Conservation (phyloP, 148 eudicot species). For the Amaranthus cruentus region DNA sequence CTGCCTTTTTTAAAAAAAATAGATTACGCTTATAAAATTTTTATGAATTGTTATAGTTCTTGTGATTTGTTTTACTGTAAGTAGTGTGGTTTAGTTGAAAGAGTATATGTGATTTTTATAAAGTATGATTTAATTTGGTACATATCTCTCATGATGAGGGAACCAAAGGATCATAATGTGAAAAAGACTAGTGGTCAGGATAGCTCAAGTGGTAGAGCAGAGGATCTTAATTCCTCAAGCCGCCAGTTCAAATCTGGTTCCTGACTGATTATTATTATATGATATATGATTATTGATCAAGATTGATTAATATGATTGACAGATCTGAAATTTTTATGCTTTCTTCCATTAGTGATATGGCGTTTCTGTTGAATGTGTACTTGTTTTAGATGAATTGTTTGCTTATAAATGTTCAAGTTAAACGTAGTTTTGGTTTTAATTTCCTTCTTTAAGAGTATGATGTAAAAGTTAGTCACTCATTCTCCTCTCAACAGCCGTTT, state of each 20-base stretch:
- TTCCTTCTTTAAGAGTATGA: neutral
- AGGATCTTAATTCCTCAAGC: neutral
- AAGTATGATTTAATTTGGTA: neutral
- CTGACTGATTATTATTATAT: neutral
- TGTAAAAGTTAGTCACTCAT: neutral
- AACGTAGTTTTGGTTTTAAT: neutral
- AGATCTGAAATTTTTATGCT: neutral
- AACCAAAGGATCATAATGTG: neutral
- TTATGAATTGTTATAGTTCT: too few species aligned
- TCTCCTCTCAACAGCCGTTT: neutral
- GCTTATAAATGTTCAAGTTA: neutral
- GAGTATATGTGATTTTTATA: too few species aligned
- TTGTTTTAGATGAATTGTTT: neutral
- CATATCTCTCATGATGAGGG: neutral
- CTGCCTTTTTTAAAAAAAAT: too few species aligned
- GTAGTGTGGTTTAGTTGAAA: too few species aligned
- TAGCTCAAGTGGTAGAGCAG: slow-evolving; percentile 2
- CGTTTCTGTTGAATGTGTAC: neutral
- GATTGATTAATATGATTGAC: neutral
- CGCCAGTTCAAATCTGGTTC: slow-evolving; percentile 5
- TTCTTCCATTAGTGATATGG: neutral
- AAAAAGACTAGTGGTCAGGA: neutral
- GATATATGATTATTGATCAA: neutral
- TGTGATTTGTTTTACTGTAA: too few species aligned
- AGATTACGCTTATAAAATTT: too few species aligned